Evolutionary conservation across 805 yeast species (phyloP).

Genomic region (Yarrowia keelungensis): DNA sequence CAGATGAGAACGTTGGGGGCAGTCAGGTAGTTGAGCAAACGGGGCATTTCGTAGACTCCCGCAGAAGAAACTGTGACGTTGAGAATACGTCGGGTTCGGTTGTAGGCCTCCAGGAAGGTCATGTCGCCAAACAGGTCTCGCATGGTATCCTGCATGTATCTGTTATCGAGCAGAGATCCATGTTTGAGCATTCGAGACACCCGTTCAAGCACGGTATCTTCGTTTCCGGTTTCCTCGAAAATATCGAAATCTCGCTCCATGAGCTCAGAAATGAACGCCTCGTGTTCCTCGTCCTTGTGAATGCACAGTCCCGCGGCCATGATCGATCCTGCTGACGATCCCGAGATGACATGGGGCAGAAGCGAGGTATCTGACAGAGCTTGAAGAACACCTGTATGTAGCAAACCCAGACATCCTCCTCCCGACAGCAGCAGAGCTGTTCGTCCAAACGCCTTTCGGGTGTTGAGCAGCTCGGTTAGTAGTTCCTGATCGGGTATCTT

Average conservation of each 20-base stretch:
- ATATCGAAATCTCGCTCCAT: constrained; percentile 66
- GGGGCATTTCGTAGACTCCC: constrained; percentile 87
- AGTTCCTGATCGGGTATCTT: constrained; percentile 69
- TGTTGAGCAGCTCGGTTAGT: constrained; percentile 80
- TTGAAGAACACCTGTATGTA: constrained; percentile 90
- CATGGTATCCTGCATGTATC: constrained; percentile 75
- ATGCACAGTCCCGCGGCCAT: constrained; percentile 88
- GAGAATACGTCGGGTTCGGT: constrained; percentile 89
- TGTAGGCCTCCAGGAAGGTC: constrained; percentile 93
- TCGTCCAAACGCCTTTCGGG: constrained; percentile 89
- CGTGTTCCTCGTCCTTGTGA: constrained; percentile 71
- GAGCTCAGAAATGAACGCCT: constrained; percentile 51
- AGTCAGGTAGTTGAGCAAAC: constrained; percentile 86
- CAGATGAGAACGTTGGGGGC: constrained; percentile 91
- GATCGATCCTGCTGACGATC: constrained; percentile 96
- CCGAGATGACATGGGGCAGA: constrained; percentile 87
- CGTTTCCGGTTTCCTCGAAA: constrained; percentile 61
- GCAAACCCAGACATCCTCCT: constrained; percentile 91
- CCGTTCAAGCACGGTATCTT: constrained; percentile 60
- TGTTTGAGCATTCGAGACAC: constrained; percentile 71
- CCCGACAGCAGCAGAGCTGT: constrained; percentile 96
- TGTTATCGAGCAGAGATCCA: constrained; percentile 89
- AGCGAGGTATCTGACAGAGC: constrained; percentile 76
- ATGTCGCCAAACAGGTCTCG: constrained; percentile 81
- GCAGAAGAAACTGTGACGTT: constrained; percentile 95